A percentile compares a stretch with the other conserved stretches of the same genome.
Evolutionary conservation across 148 eudicot genomes (phyloP).

Genomic region (Tetragonia tetragonoides): DNA sequence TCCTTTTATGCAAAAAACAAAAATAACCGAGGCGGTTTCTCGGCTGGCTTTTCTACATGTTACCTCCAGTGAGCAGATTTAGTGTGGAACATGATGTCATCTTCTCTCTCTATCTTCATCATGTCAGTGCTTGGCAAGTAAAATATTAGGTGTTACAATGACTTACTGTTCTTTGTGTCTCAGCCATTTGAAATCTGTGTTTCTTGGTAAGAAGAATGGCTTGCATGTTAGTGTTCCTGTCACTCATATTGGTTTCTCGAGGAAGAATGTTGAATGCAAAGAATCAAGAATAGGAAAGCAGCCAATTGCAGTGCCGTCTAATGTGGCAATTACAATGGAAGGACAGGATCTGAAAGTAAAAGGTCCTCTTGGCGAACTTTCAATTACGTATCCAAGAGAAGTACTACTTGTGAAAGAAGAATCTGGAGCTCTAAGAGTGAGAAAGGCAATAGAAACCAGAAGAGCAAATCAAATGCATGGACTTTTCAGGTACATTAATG

Average conservation of each 20-base stretch:
- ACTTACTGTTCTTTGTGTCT: background rate
- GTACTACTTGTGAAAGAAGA: slow-evolving; percentile 67
- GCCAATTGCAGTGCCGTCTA: slow-evolving; percentile 77
- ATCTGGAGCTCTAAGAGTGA: slow-evolving; percentile 58
- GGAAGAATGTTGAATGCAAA: slow-evolving; percentile 67
- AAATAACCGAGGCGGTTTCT: background rate
- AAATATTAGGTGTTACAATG: background rate
- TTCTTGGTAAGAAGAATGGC: slow-evolving; percentile 53
- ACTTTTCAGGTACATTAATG: slow-evolving; percentile 62
- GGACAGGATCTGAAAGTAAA: slow-evolving; percentile 75
- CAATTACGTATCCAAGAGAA: slow-evolving; percentile 79
- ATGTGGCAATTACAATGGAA: slow-evolving; percentile 64
- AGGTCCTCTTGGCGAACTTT: slow-evolving; percentile 92
- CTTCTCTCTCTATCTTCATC: background rate
- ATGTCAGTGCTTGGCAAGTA: background rate
- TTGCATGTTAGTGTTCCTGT: slow-evolving; percentile 34
- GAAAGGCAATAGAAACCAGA: slow-evolving; percentile 73
- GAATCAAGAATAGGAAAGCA: slow-evolving; percentile 96
- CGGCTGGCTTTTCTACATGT: background rate
- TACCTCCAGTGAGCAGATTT: background rate
- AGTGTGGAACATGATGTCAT: background rate
- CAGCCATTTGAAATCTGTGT: slow-evolving; percentile 57
- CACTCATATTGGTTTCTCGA: slow-evolving; percentile 38
- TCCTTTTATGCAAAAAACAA: no score
- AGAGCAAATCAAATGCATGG: slow-evolving; percentile 98